Base-by-base conservation (phyloP, 2,329 filamentous ascomycete genomes). In the Podosphaera xanthii region DNA sequence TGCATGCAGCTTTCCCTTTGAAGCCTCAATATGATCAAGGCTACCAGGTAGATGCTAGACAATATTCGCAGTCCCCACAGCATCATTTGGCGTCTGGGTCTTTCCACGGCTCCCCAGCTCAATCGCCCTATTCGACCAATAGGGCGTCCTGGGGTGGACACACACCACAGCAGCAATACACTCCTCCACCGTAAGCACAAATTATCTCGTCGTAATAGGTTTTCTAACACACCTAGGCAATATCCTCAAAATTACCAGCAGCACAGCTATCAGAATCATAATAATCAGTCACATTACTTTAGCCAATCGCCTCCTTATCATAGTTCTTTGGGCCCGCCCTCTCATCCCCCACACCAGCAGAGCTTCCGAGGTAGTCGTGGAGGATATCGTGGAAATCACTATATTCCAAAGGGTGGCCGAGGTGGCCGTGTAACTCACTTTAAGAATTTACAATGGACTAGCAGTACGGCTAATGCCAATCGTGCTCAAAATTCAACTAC, bases 401-500 rank as follows among this genome's bases (percentile, higher is more conserved):
- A 77, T 65, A 72, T 71, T 31, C 65, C 73, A 54, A 74, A 79
- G 48, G 65, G 67, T 30, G 63, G 65, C 34, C 64, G 68, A 58
- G 81, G 81, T 42, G 65, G 67, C 10, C 80, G 81, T 52, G 67
- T 68, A 44, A 73, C 74, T 62, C 73, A 82, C 71, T 78, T 84
- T 74, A 76, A 82, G 71, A 80, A 86, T 71, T 69, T 82, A 1
- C 86, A 87, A 53, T 90, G 87, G 84, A 84, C 79, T 59, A 76
- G 81, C 50, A 75, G 74, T 59, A 44, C 35, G 31, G 76, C 81
- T 50, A 75, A 74, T 40, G 59, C 49, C 31, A 63, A 60, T 46
- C 74, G 77, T 60, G 66, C 69, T 42, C 69, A 72, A 60, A 64
- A 73, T 59, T 68, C 70, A 58, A 74, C 73, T 59, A 69, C 71